Conservation (phyloP, 2,329 filamentous ascomycete genomes). For the Clonostachys solani region DNA sequence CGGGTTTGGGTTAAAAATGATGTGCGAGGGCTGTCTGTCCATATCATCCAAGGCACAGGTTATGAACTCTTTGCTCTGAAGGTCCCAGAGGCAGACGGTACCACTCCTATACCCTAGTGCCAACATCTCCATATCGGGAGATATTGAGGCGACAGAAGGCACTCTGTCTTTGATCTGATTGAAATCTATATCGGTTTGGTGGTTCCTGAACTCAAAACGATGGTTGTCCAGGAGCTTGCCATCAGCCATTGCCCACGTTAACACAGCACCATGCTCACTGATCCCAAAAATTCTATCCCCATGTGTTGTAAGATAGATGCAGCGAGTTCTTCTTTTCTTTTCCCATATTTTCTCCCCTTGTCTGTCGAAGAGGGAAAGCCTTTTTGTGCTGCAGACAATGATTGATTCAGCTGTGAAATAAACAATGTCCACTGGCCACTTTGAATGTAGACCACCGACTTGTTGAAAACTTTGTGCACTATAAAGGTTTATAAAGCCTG, state of each 20-base stretch:
- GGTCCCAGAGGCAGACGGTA: slow-evolving; percentile 12
- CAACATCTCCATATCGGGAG: background rate
- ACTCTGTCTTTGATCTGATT: background rate
- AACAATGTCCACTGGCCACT: slow-evolving; percentile 6
- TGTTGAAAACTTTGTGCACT: slow-evolving; percentile 8
- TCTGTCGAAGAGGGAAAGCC: slow-evolving; percentile 5
- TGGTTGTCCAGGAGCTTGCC: slow-evolving; percentile 9
- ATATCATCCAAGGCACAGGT: slow-evolving; percentile 10
- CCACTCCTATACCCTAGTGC: slow-evolving; percentile 10
- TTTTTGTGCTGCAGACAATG: slow-evolving; percentile 4
- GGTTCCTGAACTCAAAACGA: slow-evolving; percentile 3
- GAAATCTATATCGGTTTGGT: slow-evolving; percentile 1
- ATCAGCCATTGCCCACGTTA: slow-evolving; percentile 8
- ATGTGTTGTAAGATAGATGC: too few relatives aligned
- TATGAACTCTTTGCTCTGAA: slow-evolving; percentile 7
- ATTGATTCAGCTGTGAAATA: slow-evolving; percentile 3
- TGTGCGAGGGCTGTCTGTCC: slow-evolving; percentile 2
- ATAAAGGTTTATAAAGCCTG: slow-evolving; percentile 6
- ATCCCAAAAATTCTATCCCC: slow-evolving; percentile 2
- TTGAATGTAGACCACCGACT: slow-evolving; percentile 1
- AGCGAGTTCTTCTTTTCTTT: background rate
- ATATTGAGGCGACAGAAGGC: background rate
- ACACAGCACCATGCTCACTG: slow-evolving; percentile 5
- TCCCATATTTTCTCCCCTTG: slow-evolving; percentile 7
- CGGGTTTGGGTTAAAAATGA: slow-evolving; percentile 14